Conservation (phyloP, 768 basidiomycete species). For the Pulveroboletus sp. region DNA sequence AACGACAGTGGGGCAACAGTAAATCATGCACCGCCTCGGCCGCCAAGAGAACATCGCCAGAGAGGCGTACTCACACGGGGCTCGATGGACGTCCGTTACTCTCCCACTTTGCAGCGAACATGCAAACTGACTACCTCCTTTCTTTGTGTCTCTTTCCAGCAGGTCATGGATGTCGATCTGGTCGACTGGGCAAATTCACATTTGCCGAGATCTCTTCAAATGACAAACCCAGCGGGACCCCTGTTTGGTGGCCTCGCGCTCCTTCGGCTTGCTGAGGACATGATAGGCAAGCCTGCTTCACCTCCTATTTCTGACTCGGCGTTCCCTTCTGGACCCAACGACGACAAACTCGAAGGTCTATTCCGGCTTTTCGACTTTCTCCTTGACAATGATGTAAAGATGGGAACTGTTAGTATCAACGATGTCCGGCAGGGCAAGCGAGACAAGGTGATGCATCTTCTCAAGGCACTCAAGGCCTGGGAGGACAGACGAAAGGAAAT, state of each 20-base stretch:
- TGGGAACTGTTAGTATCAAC: slow-evolving; percentile 90
- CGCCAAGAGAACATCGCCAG: slow-evolving; percentile 60
- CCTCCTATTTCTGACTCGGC: slow-evolving; percentile 76
- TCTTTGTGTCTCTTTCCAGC: neutral
- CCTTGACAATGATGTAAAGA: slow-evolving; percentile 86
- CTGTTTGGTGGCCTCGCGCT: slow-evolving; percentile 70
- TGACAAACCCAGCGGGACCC: slow-evolving; percentile 40
- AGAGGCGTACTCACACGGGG: slow-evolving; percentile 29
- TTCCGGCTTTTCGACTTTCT: slow-evolving; percentile 90
- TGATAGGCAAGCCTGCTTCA: slow-evolving; percentile 58
- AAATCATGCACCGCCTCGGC: slow-evolving; percentile 52
- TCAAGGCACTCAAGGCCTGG: slow-evolving; percentile 74
- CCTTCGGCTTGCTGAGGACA: slow-evolving; percentile 79
- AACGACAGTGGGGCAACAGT: slow-evolving; percentile 17
- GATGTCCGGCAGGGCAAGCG: slow-evolving; percentile 81
- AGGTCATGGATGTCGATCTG: slow-evolving; percentile 45
- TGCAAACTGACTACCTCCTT: neutral
- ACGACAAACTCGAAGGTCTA: slow-evolving; percentile 82
- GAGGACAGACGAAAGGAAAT: slow-evolving; percentile 68
- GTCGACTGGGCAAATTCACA: slow-evolving; percentile 88
- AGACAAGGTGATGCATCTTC: slow-evolving; percentile 74
- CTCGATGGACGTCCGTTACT: slow-evolving; percentile 13
- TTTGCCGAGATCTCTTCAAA: slow-evolving; percentile 60
- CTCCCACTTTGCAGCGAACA: neutral
- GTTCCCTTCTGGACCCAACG: slow-evolving; percentile 61